These are phyloP conservation scores for Acanthamoeba castellanii DNA, from an alignment of 208 protist species.

Conservation along the genomic window DNA sequence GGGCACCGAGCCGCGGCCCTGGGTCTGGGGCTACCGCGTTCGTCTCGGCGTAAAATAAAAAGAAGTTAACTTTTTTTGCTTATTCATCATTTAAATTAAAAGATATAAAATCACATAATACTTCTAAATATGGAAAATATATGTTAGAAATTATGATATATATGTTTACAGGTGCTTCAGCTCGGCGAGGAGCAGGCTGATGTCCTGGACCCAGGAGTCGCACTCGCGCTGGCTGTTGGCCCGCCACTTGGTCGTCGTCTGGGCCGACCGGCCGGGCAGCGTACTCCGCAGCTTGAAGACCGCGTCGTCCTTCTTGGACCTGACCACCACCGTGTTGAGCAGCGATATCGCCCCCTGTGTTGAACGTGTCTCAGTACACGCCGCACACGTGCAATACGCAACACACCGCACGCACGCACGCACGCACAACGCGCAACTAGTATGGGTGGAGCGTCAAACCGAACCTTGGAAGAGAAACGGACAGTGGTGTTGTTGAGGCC, in stretches of 20 bases:
- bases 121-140: too few species aligned
- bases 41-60: slow-evolving; percentile 27
- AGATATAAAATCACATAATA: too few species aligned
- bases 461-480: slow-evolving; percentile 15
- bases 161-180: neutral
- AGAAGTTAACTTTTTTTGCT: neutral
- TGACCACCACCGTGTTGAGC: neutral
- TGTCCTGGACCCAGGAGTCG: neutral
- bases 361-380: neutral
- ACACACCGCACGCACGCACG: too few species aligned
- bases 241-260: neutral
- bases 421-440: too few species aligned
- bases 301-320: neutral
- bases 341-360: neutral
- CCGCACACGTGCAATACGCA: neutral
- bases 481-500: slow-evolving; percentile 18
- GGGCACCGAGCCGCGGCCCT: neutral
- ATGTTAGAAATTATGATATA: too few species aligned
- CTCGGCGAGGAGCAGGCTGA: neutral
- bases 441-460: too few species aligned
- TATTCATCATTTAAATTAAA: too few species aligned
- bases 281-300: neutral
- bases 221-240: neutral
- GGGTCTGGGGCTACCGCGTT: slow-evolving; percentile 19
- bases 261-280: neutral